phyloP scores from a whole-genome alignment of 2,329 filamentous ascomycete species.

The Botrytis medusae region DNA sequence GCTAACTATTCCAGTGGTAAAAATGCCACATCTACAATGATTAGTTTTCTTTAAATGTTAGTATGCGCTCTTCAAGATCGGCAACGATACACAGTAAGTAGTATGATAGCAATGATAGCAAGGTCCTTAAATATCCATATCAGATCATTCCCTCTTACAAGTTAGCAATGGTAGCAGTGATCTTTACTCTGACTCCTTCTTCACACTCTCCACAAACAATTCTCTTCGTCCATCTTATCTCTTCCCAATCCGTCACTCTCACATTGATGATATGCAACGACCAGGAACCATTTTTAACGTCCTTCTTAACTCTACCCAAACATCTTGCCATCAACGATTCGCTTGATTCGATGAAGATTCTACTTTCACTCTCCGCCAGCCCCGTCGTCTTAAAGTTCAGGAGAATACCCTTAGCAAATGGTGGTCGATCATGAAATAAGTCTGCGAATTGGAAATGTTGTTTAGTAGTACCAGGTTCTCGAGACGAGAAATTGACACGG shows the following conservation, averaged over 20 bases:
- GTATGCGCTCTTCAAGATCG: constrained; percentile 22
- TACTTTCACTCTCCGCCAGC: constrained; percentile 49
- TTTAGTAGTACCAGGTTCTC: constrained; percentile 49
- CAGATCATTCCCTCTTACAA: constrained; percentile 16
- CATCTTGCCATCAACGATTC: constrained; percentile 47
- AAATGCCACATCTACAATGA: not conserved
- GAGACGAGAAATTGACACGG: constrained; percentile 56
- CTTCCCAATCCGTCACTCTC: constrained; percentile 53
- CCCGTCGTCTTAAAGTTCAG: constrained; percentile 47
- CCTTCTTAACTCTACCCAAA: constrained; percentile 49
- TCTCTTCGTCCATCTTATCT: constrained; percentile 51
- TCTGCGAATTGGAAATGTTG: constrained; percentile 67
- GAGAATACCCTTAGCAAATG: constrained; percentile 51
- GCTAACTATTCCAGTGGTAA: not conserved
- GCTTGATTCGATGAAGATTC: constrained; percentile 43
- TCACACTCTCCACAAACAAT: constrained; percentile 41
- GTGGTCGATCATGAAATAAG: constrained; percentile 58
- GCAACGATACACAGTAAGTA: constrained; percentile 22
- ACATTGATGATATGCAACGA: constrained; percentile 49
- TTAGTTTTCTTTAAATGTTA: constrained; percentile 34
- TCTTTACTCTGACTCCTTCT: constrained; percentile 21
- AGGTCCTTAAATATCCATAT: constrained; percentile 17
- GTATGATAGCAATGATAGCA: constrained; percentile 33
- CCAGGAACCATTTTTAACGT: constrained; percentile 43
- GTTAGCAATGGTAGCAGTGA: constrained; percentile 10